Base-by-base conservation (phyloP, 441 rosid species). In the Jatropha podagrica region DNA sequence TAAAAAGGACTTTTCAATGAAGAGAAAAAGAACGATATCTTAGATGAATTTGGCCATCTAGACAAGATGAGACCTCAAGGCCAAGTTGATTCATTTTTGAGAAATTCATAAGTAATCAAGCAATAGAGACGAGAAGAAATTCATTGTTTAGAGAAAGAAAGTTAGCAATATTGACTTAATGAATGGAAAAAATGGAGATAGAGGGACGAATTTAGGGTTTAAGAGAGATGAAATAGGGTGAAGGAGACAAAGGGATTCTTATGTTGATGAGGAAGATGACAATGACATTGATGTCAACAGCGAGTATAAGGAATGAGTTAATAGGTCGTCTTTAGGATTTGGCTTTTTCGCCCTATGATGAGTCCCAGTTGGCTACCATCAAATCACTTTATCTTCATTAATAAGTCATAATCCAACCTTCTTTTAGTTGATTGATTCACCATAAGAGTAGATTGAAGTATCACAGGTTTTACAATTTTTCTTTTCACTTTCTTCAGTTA, bases 251-350 rank as follows among this genome's bases (percentile, higher is more conserved):
- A 64, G 52, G 76, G 61, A 42, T 15, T 65, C 56, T 65, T 37
- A 41, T 54, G 79, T 54, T 10, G 59, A 71, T 32, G 84, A 74
- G 5, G 74, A 74, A 18, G 73, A 66, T 20, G 80, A 68, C 1
- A 71, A 49, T 12, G 72, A 69, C 14, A 71, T 20, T 40, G 56
- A 27, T 44, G 61, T 20, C 65, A 83, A 82, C 2, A 72, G 54
- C 27, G 83, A 83, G 4, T 85, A 82, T 51, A 75, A 79, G 65
- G 37, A 76, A 72, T 41, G 70, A 37, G 37, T 68, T 71, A 44
- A 80, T 75, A 91, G 79, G 81, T 85, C 81, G 71, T 67, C 59
- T 85, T 49, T 80, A 74, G 61, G 86, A 83, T 77, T 82, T 91
- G 83, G 81, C 87, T 64, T 32, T 32, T 32, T 2, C 1, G 32